These are phyloP conservation scores for Colletotrichum horii DNA, from an alignment of 2,329 filamentous ascomycete species.

Conservation along the genomic window DNA sequence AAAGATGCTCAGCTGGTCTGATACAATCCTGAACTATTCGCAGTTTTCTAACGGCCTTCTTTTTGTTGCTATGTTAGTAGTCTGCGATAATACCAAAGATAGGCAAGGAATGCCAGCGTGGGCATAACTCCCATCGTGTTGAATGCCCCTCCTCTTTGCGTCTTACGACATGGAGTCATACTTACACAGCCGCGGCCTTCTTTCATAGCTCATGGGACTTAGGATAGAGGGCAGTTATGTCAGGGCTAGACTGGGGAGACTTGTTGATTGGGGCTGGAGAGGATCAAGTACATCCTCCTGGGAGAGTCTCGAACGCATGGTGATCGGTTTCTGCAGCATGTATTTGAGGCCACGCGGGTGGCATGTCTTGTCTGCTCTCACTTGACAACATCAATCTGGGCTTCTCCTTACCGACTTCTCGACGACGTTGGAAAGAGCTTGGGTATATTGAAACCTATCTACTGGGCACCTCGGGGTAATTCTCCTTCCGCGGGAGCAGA, in stretches of 20 bases:
- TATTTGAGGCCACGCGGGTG: neutral
- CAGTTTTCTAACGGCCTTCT: neutral
- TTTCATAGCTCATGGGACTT: neutral
- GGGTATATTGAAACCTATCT: neutral
- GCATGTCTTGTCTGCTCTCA: rapidly evolving
- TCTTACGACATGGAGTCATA: neutral
- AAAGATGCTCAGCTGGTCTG: neutral
- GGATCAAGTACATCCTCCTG: too few relatives aligned
- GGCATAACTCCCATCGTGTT: neutral
- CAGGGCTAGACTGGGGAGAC: too few relatives aligned
- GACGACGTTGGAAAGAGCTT: neutral
- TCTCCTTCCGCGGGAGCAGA: neutral
- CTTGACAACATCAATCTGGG: neutral
- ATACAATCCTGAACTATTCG: neutral
- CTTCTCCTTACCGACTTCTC: neutral
- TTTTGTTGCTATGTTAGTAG: neutral
- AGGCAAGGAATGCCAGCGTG: neutral
- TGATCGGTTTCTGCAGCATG: too few relatives aligned
- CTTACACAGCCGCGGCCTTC: neutral
- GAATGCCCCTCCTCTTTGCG: neutral
- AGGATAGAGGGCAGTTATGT: neutral
- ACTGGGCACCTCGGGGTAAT: neutral
- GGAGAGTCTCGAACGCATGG: too few relatives aligned
- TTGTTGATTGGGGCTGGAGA: too few relatives aligned
- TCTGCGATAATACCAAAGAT: neutral